Conservation (phyloP, 129 eudicot genomes). For the Saussurea involucrata region DNA sequence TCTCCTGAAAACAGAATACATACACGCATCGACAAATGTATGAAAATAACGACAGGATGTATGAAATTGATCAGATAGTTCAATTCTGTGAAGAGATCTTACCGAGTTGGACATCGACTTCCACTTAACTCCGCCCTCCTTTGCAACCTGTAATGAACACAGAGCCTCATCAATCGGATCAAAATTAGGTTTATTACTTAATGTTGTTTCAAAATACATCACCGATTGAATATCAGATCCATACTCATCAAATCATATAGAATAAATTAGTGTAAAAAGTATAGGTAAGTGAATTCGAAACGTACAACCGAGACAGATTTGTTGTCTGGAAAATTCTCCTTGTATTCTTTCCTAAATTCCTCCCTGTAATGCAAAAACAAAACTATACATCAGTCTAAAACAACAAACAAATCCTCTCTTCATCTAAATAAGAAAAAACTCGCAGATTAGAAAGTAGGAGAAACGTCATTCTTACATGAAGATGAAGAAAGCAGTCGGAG, state of each 20-base stretch:
- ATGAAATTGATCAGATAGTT: not conserved
- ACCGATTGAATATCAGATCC: not conserved
- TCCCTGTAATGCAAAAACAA: constrained; percentile 27
- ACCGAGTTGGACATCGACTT: constrained; percentile 44
- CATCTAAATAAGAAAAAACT: not conserved
- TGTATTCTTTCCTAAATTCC: constrained; percentile 43
- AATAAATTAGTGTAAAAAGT: not conserved
- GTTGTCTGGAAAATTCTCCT: constrained; percentile 54
- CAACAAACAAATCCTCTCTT: constrained; percentile 8
- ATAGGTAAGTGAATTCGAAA: not conserved
- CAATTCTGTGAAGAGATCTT: constrained; percentile 22
- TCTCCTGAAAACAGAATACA: constrained; percentile 32
- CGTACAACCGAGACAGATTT: constrained; percentile 38
- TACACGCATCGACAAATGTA: not conserved
- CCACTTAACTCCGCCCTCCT: constrained; percentile 49
- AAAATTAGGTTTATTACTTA: not conserved
- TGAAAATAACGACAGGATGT: not conserved
- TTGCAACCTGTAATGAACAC: constrained; percentile 32
- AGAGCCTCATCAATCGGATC: constrained; percentile 1
- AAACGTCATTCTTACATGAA: constrained; percentile 40
- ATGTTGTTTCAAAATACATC: not conserved
- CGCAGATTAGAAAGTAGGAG: not conserved
- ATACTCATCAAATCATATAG: not conserved
- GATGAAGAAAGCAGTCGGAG: constrained; percentile 47
- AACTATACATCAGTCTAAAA: not conserved